Evolutionary conservation across 768 basidiomycete species (phyloP).

Genomic region (Trichaptum fuscoviolaceum): DNA sequence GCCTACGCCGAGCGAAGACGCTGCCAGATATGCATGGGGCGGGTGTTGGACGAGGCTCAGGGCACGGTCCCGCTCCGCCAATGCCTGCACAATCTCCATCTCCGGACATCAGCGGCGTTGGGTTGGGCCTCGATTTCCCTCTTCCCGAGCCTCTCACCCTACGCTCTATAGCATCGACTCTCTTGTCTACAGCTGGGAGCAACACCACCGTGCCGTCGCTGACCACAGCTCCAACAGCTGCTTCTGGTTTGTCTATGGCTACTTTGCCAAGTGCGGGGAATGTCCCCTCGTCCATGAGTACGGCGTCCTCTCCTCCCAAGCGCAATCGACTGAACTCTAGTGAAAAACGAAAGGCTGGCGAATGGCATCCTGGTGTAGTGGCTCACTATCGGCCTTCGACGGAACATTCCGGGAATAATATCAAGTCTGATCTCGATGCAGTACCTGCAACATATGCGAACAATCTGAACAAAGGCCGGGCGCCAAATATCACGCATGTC

Average conservation of each 20-base stretch:
- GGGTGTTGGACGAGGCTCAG: not conserved
- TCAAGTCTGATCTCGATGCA: not conserved
- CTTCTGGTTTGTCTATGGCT: not conserved
- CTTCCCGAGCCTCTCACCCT: not conserved
- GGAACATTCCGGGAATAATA: not conserved
- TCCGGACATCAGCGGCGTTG: not conserved
- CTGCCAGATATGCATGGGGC: not conserved
- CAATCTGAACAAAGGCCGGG: not conserved
- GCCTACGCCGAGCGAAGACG: not conserved
- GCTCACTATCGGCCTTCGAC: not conserved
- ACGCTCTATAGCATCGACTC: not conserved
- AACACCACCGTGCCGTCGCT: not conserved
- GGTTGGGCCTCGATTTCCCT: constrained; percentile 2
- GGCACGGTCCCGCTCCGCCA: no score
- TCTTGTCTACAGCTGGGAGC: constrained; percentile 1
- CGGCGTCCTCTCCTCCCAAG: not conserved
- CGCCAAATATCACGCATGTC: not conserved
- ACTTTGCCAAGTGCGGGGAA: not conserved
- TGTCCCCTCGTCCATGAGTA: not conserved
- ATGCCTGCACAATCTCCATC: not conserved
- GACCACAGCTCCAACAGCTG: not conserved
- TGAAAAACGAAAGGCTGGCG: not conserved
- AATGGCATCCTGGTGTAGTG: not conserved
- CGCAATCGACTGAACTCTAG: not conserved
- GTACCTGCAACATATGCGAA: not conserved